Percentiles rank a stretch among this genome's conserved stretches.
phyloP scores from a whole-genome alignment of 73 alveolate species.

The Paramecium octaurelia region DNA sequence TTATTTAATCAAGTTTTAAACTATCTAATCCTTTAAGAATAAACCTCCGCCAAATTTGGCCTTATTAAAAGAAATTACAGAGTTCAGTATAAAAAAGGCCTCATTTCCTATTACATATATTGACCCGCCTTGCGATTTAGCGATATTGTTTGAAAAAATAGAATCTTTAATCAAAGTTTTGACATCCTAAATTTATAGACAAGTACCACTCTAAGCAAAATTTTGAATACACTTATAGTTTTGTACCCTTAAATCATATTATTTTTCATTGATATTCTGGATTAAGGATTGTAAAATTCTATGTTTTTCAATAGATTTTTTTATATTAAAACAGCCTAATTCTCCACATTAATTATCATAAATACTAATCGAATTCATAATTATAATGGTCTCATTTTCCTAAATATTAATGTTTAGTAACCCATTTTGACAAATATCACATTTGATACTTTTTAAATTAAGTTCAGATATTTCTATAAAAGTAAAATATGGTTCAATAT shows the following conservation, averaged over 20 bases:
- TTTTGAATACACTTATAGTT: neutral
- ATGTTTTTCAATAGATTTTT: too few relatives aligned
- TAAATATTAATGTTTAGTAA: too few relatives aligned
- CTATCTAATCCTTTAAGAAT: neutral
- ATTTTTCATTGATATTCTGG: too few relatives aligned
- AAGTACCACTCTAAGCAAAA: neutral
- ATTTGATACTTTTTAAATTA: too few relatives aligned
- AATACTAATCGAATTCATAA: neutral
- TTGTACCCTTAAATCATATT: neutral
- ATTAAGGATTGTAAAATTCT: neutral
- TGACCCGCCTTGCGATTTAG: neutral
- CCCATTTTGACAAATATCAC: neutral
- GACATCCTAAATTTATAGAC: neutral
- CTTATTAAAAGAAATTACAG: neutral
- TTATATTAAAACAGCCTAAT: neutral
- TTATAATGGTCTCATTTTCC: too few relatives aligned
- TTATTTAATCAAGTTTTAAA: neutral
- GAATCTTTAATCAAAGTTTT: neutral
- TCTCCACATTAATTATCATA: neutral
- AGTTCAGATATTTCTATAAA: neutral
- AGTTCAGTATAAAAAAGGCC: neutral
- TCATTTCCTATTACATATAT: neutral
- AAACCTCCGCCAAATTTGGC: neutral
- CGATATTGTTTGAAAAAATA: neutral
- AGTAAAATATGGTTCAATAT: neutral